A percentile compares a stretch with the other conserved stretches of the same genome.
These are phyloP conservation scores for Thymus mandschuricus DNA, from an alignment of 257 asterid species.

Conservation along the genomic window DNA sequence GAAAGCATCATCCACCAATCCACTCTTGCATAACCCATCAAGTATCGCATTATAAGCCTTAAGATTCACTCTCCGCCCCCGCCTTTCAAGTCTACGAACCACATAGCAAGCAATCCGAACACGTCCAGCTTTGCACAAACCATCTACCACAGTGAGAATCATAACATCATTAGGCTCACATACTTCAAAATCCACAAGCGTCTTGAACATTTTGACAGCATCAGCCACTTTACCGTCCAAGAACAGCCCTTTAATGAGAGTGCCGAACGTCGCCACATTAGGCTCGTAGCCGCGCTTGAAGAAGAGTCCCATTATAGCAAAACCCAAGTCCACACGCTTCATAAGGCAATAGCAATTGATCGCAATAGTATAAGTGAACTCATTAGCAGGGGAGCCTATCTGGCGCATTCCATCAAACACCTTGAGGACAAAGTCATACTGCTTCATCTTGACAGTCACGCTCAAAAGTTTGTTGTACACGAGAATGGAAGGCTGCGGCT, in stretches of 20 bases:
- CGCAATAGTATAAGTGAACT: constrained; percentile 25
- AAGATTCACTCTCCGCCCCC: neutral
- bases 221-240: neutral
- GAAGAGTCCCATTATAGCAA: constrained; percentile 34
- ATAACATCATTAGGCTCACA: constrained; percentile 36
- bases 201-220: constrained; percentile 17
- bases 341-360: constrained; percentile 31
- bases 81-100: neutral
- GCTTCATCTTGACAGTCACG: constrained; percentile 23
- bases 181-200: neutral
- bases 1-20: constrained; percentile 15
- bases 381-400: constrained; percentile 23
- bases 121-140: constrained; percentile 28
- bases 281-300: constrained; percentile 35
- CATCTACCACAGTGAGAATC: constrained; percentile 17
- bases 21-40: constrained; percentile 25
- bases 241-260: constrained; percentile 40
- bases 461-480: constrained; percentile 32
- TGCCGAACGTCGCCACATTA: constrained; percentile 20
- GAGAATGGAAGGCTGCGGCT: constrained; percentile 36
- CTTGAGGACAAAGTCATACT: constrained; percentile 30
- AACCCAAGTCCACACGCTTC: constrained; percentile 33
- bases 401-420: constrained; percentile 37
- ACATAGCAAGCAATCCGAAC: constrained; percentile 6
- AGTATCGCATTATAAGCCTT: neutral